Evolutionary conservation across 768 basidiomycete species (phyloP).

Genomic region (Hypholoma fasciculare): DNA sequence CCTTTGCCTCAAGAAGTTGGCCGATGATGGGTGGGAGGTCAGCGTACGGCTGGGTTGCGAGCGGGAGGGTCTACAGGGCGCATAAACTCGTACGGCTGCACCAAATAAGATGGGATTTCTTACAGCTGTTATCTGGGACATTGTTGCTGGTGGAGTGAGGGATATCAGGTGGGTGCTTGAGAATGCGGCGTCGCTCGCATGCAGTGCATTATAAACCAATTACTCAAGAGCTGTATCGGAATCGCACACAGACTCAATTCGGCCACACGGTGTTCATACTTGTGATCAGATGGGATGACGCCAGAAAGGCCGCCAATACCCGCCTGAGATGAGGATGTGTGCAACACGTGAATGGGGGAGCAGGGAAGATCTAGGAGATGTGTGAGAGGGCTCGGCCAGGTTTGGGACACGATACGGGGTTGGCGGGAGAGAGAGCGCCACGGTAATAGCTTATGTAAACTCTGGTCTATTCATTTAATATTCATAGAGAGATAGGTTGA

Average conservation of each 20-base stretch:
- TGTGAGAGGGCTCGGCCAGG: neutral
- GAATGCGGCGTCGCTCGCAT: neutral
- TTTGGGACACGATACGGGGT: neutral
- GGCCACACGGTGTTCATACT: slow-evolving; percentile 7
- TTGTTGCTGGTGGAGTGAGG: neutral
- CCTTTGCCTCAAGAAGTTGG: slow-evolving; percentile 64
- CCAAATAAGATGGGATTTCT: neutral
- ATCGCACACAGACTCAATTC: neutral
- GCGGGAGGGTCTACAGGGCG: slow-evolving; percentile 37
- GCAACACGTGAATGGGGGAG: slow-evolving; percentile 13
- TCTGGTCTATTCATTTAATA: neutral
- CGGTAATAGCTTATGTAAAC: neutral
- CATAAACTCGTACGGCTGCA: neutral
- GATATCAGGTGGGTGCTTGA: neutral
- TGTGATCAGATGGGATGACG: neutral
- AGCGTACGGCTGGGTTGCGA: slow-evolving; percentile 43
- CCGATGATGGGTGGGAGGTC: slow-evolving; percentile 52
- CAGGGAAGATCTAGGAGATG: neutral
- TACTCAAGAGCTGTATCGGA: neutral
- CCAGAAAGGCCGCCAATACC: neutral
- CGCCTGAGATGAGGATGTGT: neutral
- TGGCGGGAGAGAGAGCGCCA: neutral
- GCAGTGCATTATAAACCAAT: slow-evolving; percentile 6
- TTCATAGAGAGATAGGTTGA: slow-evolving; percentile 4
- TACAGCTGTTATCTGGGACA: slow-evolving; percentile 12